Percentiles rank a stretch among this genome's conserved stretches.
Evolutionary conservation across 768 basidiomycete species (phyloP).

Genomic region (Mycena rebaudengoi): DNA sequence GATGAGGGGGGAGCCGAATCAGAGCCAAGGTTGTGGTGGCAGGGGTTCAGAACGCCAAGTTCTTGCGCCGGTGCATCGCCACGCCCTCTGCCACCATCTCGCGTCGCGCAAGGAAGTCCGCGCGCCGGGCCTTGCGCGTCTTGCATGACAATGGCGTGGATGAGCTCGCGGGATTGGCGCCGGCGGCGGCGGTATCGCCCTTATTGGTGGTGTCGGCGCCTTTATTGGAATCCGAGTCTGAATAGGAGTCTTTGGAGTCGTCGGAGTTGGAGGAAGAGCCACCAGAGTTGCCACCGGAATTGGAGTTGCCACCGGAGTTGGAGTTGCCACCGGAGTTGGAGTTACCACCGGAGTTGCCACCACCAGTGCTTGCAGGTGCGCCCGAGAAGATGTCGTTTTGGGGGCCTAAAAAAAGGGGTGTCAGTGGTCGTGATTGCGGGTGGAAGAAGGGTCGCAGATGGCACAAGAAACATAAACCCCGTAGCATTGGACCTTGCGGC

Average conservation of each 20-base stretch:
- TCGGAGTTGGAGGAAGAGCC: too few relatives aligned
- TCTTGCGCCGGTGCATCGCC: conserved; percentile 3
- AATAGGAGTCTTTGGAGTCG: too few relatives aligned
- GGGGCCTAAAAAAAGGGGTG: conserved; percentile 37
- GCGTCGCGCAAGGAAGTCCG: too few relatives aligned
- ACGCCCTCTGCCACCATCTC: neutral
- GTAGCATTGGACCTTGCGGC: neutral
- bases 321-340: neutral
- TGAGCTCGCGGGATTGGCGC: neutral
- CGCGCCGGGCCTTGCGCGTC: conserved; percentile 10
- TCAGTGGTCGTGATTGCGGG: neutral
- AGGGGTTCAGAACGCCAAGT: too few relatives aligned
- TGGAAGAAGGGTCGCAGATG: neutral
- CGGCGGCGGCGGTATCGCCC: neutral
- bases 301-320: neutral
- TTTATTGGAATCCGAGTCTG: too few relatives aligned
- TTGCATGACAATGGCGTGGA: conserved; percentile 2
- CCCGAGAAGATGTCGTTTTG: conserved; percentile 54
- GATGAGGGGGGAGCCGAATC: too few relatives aligned
- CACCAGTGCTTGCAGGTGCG: too few relatives aligned
- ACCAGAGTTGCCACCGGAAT: neutral
- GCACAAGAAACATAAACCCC: too few relatives aligned
- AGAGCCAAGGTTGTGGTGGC: too few relatives aligned
- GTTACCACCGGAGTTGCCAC: conserved; percentile 3
- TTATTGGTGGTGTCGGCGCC: neutral